These are phyloP conservation scores for Eucalyptus marginata DNA, from an alignment of 345 rosid genomes.

Conservation along the genomic window DNA sequence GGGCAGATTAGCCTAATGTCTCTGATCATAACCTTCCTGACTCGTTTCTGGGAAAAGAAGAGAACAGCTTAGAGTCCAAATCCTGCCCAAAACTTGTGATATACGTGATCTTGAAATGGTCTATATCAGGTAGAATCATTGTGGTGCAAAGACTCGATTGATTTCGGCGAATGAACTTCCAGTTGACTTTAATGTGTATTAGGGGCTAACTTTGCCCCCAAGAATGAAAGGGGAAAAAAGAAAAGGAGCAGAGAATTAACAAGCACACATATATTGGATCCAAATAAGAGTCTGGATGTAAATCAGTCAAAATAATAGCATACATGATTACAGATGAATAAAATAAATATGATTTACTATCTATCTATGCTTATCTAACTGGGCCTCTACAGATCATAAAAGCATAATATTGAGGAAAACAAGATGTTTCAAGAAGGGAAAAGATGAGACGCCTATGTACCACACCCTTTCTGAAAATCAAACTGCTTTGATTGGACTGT, in stretches of 20 bases:
- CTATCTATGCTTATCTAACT: neutral
- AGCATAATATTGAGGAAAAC: neutral
- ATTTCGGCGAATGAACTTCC: neutral
- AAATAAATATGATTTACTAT: neutral
- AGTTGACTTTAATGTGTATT: neutral
- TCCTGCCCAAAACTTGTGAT: neutral
- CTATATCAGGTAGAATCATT: neutral
- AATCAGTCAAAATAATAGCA: neutral
- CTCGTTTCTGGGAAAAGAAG: neutral
- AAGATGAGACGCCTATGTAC: neutral
- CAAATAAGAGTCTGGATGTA: neutral
- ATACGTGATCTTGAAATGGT: neutral
- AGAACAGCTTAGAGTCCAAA: neutral
- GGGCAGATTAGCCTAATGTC: neutral
- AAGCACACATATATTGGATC: neutral
- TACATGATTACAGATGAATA: neutral
- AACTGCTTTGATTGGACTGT: conserved; percentile 54
- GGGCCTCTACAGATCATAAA: neutral
- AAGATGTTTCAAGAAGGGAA: neutral
- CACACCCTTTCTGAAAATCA: conserved; percentile 7
- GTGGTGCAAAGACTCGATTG: neutral
- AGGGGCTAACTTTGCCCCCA: neutral
- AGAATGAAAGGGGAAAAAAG: neutral
- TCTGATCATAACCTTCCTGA: neutral
- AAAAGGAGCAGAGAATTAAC: neutral